Evolutionary conservation across 352 stramenopile genomes (phyloP).

Genomic region (Pythium sukuiense): DNA sequence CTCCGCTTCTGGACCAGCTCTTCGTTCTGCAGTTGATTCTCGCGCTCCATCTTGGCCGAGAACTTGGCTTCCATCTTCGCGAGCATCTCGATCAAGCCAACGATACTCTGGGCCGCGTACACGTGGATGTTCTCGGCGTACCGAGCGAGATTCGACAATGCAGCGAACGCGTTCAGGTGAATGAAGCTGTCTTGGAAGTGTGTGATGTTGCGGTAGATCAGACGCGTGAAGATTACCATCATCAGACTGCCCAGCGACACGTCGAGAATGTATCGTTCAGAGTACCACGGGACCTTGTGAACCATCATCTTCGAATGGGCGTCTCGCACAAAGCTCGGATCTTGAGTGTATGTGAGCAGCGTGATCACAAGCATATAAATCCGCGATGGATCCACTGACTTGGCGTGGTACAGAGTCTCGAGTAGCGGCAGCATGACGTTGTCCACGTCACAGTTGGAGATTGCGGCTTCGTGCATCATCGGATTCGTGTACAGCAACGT

Average conservation of each 20-base stretch:
- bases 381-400: slow-evolving; percentile 55
- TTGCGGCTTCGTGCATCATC: slow-evolving; percentile 48
- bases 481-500: slow-evolving; percentile 66
- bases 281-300: slow-evolving; percentile 69
- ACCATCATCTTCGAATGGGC: slow-evolving; percentile 66
- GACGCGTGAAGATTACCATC: slow-evolving; percentile 75
- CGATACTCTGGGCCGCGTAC: slow-evolving; percentile 69
- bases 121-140: slow-evolving; percentile 72
- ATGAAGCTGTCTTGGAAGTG: slow-evolving; percentile 81
- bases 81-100: slow-evolving; percentile 69
- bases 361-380: slow-evolving; percentile 79
- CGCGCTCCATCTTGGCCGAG: slow-evolving; percentile 43
- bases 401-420: slow-evolving; percentile 69
- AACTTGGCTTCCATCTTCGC: slow-evolving; percentile 76
- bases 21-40: slow-evolving; percentile 41
- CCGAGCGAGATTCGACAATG: slow-evolving; percentile 71
- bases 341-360: slow-evolving; percentile 66
- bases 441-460: slow-evolving; percentile 46
- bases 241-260: slow-evolving; percentile 72
- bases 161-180: slow-evolving; percentile 73
- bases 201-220: slow-evolving; percentile 80
- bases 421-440: slow-evolving; percentile 63
- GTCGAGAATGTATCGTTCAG: slow-evolving; percentile 77
- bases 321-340: slow-evolving; percentile 53
- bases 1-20: slow-evolving; percentile 50